Conservation (phyloP, 345 rosid species). For the Syzygium grande region DNA sequence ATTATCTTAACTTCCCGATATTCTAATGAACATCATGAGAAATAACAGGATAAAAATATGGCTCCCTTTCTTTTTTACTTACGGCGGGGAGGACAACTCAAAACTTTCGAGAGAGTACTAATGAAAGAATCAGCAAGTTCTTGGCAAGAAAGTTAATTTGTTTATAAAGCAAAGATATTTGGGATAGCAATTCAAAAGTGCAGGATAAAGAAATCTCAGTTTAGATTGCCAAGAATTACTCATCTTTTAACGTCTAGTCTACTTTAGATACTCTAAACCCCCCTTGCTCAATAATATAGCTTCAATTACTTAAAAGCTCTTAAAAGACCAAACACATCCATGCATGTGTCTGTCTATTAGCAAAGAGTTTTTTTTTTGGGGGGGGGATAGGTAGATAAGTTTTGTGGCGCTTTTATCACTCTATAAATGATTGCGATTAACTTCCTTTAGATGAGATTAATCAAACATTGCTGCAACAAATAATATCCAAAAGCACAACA, state of each 20-base stretch:
- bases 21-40: neutral
- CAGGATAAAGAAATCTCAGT: neutral
- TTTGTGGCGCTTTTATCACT: neutral
- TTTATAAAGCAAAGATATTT: neutral
- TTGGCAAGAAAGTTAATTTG: neutral
- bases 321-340: neutral
- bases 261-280: neutral
- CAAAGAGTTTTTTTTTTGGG: neutral
- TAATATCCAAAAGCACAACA: neutral
- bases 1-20: neutral
- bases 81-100: neutral
- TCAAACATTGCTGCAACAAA: neutral
- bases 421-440: neutral
- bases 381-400: neutral
- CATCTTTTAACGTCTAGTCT: neutral
- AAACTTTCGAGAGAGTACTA: neutral
- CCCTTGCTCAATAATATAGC: neutral
- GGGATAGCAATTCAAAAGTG: neutral
- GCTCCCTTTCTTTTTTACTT: neutral
- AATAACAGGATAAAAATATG: neutral
- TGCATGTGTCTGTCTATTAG: neutral
- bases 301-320: neutral
- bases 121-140: neutral
- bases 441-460: neutral
- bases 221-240: neutral